Base-by-base conservation (phyloP, 768 basidiomycete genomes). In the Cystobasidium tubakii region DNA sequence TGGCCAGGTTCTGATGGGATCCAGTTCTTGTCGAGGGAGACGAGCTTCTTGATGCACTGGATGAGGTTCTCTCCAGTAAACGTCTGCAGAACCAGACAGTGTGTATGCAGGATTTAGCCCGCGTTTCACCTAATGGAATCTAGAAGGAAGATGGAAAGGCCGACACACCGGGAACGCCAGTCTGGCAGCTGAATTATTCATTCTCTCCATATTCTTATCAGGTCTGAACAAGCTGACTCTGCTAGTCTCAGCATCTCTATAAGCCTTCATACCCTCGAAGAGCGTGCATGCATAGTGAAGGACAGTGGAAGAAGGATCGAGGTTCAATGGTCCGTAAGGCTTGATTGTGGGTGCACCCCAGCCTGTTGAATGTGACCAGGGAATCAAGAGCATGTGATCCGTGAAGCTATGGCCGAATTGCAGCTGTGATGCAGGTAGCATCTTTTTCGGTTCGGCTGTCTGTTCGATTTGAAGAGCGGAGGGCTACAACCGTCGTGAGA, bases 251-350 rank as follows among this genome's bases (percentile, higher is more conserved):
- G 76, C 81, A 76, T 88, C 87, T 62, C 88, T 85, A 83, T 95
- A 97, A 0, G 94, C 94, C 81, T 97, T 97, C 86, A 96, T 87
- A 21, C 78, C 94, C 91, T 98, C 94, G 79, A 98, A 95, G 57
- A 89, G 84, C 57, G 89, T 78, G 7, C 92, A 91, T 0, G 92
- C 92, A 82, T 98, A 97, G 81, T 98, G 94, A 73, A 98, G 84
- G 23, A 93, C 93, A 74, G 90, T 86, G 80, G 83, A 85, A 78
- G 89, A 90, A 6, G 91, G 92, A 75, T 91, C 88, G 23, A 93
- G 83, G 21, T 82, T 78, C 44, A 93, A 83, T 6, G 89, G 89
- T 1, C 86, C 88, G 80, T 93, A 95, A 73, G 92, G 91, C 77
- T 85, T 84, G 75, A 97, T 95, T 78, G 87, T 83, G 1, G 93